Conservation (phyloP, 2,329 filamentous ascomycete genomes). For the Phoma herbarum region DNA sequence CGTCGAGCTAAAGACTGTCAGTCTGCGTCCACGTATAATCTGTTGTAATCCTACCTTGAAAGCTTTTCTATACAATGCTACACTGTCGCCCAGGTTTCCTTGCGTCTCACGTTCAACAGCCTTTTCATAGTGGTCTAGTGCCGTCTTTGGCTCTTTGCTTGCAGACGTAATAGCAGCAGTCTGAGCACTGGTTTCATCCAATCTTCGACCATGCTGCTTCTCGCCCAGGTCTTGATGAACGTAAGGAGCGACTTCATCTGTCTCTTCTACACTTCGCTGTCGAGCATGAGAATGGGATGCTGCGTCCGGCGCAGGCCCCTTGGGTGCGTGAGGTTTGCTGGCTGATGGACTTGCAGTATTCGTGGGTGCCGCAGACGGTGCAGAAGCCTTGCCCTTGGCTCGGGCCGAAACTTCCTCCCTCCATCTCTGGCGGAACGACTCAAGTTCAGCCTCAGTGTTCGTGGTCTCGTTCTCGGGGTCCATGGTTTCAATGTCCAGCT, state of each 20-base stretch:
- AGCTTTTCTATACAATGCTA: constrained; percentile 87
- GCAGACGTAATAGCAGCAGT: constrained; percentile 39
- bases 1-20: constrained; percentile 71
- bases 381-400: constrained; percentile 48
- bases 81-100: constrained; percentile 87
- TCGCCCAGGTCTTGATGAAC: constrained; percentile 58
- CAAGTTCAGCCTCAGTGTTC: constrained; percentile 71
- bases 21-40: not conserved
- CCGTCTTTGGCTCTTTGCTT: constrained; percentile 70
- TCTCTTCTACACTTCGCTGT: constrained; percentile 43
- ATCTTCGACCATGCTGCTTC: constrained; percentile 54
- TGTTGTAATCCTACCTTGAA: constrained; percentile 71
- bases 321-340: constrained; percentile 34
- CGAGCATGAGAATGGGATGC: constrained; percentile 36
- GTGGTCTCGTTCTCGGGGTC: constrained; percentile 32
- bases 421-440: constrained; percentile 88
- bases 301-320: constrained; percentile 37
- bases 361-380: constrained; percentile 24
- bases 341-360: constrained; percentile 29
- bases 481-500: constrained; percentile 25
- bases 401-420: constrained; percentile 75
- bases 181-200: constrained; percentile 54
- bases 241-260: constrained; percentile 54
- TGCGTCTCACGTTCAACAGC: constrained; percentile 88
- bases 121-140: constrained; percentile 90